Percentiles rank a stretch among this genome's conserved stretches.
phyloP scores from a whole-genome alignment of 768 basidiomycete genomes.

The Cantharellus anzutake region DNA sequence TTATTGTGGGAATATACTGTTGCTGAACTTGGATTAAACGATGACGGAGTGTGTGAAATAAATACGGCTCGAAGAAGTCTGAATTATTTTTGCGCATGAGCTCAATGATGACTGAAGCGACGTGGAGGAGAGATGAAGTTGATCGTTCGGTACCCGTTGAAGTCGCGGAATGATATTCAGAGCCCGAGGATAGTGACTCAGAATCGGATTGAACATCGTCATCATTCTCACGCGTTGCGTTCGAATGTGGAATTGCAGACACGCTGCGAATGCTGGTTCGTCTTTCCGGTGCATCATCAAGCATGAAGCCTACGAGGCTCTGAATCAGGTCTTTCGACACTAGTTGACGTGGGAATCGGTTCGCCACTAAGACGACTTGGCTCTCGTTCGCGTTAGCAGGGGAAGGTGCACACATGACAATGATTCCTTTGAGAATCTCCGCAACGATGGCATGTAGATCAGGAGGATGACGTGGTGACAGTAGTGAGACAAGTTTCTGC shows the following conservation, averaged over 20 bases:
- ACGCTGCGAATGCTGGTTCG: neutral
- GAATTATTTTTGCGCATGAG: slow-evolving; percentile 95
- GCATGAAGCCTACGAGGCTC: slow-evolving; percentile 56
- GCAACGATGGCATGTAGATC: slow-evolving; percentile 73
- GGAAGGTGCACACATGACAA: slow-evolving; percentile 81
- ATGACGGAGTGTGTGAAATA: slow-evolving; percentile 86
- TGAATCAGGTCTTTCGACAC: slow-evolving; percentile 52
- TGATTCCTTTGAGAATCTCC: slow-evolving; percentile 85
- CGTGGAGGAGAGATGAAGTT: slow-evolving; percentile 62
- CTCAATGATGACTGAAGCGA: slow-evolving; percentile 79
- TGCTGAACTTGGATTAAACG: slow-evolving; percentile 78
- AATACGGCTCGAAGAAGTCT: slow-evolving; percentile 93
- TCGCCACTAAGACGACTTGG: slow-evolving; percentile 45
- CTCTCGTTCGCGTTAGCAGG: slow-evolving; percentile 34
- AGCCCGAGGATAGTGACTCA: slow-evolving; percentile 1
- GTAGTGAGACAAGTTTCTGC: slow-evolving; percentile 54
- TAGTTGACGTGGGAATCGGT: slow-evolving; percentile 76
- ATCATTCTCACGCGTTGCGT: neutral
- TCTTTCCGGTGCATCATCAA: slow-evolving; percentile 34
- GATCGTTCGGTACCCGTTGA: slow-evolving; percentile 5
- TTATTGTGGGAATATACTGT: slow-evolving; percentile 21
- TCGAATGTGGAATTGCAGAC: neutral
- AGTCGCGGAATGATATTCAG: neutral
- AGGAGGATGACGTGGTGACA: slow-evolving; percentile 56
- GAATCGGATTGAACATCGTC: neutral